Evolutionary conservation across 352 stramenopile species (phyloP).

Genomic region (Phytophthora pisi): DNA sequence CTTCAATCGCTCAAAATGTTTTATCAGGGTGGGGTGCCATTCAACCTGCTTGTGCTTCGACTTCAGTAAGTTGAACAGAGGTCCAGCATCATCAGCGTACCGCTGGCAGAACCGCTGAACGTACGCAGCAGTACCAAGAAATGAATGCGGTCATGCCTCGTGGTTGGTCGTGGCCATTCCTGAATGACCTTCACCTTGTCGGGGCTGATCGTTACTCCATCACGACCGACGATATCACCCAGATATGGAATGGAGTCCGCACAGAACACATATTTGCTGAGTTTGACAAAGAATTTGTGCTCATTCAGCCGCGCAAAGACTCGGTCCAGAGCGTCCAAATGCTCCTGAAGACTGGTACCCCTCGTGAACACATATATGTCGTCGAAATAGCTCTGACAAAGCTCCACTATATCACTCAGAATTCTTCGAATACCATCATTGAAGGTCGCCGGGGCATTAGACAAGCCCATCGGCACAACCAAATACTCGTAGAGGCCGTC

Average conservation of each 20-base stretch:
- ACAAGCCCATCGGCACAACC: constrained; percentile 29
- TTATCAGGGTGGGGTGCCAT: no score
- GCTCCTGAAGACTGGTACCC: constrained; percentile 2
- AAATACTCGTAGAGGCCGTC: constrained; percentile 29
- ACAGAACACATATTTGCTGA: constrained; percentile 16
- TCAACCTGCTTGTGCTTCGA: no score
- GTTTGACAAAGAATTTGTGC: constrained; percentile 9
- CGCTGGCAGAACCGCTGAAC: background rate
- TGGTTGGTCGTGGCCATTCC: background rate
- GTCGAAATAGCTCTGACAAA: constrained; percentile 16
- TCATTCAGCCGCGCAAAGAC: constrained; percentile 4
- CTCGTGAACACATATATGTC: constrained; percentile 15
- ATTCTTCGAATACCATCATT: constrained; percentile 7
- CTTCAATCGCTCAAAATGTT: background rate
- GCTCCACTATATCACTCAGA: background rate
- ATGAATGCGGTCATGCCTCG: background rate
- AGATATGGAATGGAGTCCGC: constrained; percentile 3
- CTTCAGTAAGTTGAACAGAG: no score
- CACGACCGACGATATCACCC: constrained; percentile 4
- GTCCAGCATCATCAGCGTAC: no score
- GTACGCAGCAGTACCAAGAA: constrained; percentile 4
- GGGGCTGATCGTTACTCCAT: constrained; percentile 2
- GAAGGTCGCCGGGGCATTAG: constrained; percentile 13
- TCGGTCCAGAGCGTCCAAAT: constrained; percentile 5
- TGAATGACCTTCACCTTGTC: constrained; percentile 2